These are phyloP conservation scores for Xylaria arbuscula DNA, from an alignment of 2,329 filamentous ascomycete genomes.

Conservation along the genomic window DNA sequence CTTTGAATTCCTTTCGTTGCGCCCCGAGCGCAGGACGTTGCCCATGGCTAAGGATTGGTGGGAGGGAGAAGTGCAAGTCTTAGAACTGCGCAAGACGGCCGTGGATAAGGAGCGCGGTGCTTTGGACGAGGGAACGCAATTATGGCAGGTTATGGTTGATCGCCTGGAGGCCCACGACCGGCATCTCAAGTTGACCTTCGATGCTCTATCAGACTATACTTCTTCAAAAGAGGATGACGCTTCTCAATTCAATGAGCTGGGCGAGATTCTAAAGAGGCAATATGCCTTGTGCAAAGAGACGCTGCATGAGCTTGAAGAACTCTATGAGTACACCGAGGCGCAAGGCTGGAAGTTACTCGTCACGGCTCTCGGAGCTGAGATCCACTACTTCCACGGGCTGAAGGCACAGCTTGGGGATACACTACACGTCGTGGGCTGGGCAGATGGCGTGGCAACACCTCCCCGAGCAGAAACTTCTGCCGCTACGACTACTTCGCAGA, in stretches of 20 bases:
- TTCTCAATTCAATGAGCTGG: constrained; percentile 46
- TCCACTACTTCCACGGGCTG: constrained; percentile 73
- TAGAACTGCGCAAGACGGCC: constrained; percentile 65
- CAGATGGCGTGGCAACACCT: constrained; percentile 40
- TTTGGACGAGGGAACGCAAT: constrained; percentile 71
- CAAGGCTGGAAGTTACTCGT: constrained; percentile 80
- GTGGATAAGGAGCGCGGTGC: constrained; percentile 72
- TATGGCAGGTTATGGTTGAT: constrained; percentile 73
- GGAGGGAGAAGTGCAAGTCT: constrained; percentile 68
- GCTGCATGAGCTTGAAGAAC: constrained; percentile 65
- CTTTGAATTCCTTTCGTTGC: constrained; percentile 68
- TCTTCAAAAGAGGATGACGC: constrained; percentile 37
- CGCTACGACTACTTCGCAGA: neutral
- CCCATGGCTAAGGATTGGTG: constrained; percentile 79
- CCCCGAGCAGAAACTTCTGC: constrained; percentile 12
- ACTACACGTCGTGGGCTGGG: constrained; percentile 50
- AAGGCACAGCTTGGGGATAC: constrained; percentile 63
- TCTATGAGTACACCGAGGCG: constrained; percentile 65
- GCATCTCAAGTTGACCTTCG: constrained; percentile 40
- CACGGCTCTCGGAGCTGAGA: constrained; percentile 78
- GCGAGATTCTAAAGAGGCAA: constrained; percentile 58
- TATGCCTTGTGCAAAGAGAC: constrained; percentile 67
- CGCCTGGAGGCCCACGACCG: constrained; percentile 73
- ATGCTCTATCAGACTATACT: constrained; percentile 37
- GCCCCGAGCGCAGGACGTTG: constrained; percentile 72